Conservation (phyloP, 768 basidiomycete genomes). For the Pleurotus salmoneostramineus region DNA sequence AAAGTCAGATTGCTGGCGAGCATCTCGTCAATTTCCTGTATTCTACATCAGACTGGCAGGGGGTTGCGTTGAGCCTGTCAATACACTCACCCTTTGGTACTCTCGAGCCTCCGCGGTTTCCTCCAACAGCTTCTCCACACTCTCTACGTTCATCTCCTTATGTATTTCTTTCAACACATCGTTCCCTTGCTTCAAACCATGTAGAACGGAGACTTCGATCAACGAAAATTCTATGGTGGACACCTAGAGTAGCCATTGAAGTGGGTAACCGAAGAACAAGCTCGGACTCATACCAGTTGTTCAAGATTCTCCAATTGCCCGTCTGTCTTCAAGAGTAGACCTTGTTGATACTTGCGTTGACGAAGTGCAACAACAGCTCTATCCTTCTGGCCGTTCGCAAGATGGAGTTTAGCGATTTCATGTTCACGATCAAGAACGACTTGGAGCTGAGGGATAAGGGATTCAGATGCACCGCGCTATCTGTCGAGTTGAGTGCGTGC, state of each 20-base stretch:
- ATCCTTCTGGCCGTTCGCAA: constrained; percentile 80
- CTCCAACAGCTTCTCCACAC: constrained; percentile 90
- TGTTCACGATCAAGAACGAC: constrained; percentile 82
- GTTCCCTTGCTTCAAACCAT: constrained; percentile 91
- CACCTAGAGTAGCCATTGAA: constrained; percentile 48
- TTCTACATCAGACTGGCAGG: not conserved
- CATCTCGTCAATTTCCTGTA: constrained; percentile 88
- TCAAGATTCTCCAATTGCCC: constrained; percentile 85
- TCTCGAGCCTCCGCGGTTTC: constrained; percentile 91
- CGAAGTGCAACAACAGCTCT: constrained; percentile 85
- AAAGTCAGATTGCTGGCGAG: constrained; percentile 75
- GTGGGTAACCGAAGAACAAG: not conserved
- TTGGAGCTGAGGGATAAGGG: constrained; percentile 63
- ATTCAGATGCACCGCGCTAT: not conserved
- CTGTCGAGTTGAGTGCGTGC: constrained; percentile 9
- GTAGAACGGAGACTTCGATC: constrained; percentile 87
- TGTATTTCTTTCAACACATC: constrained; percentile 93
- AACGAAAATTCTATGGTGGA: constrained; percentile 96
- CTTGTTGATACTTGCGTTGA: constrained; percentile 91
- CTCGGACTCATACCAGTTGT: constrained; percentile 59
- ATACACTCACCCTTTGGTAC: constrained; percentile 68
- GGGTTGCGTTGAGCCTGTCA: not conserved
- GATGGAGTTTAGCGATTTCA: constrained; percentile 81
- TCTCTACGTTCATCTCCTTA: constrained; percentile 87
- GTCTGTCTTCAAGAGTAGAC: constrained; percentile 84